A percentile compares a stretch with the other conserved stretches of the same genome.
phyloP scores from a whole-genome alignment of 139 green algal genomes.

The Edaphochlamys debaryana region DNA sequence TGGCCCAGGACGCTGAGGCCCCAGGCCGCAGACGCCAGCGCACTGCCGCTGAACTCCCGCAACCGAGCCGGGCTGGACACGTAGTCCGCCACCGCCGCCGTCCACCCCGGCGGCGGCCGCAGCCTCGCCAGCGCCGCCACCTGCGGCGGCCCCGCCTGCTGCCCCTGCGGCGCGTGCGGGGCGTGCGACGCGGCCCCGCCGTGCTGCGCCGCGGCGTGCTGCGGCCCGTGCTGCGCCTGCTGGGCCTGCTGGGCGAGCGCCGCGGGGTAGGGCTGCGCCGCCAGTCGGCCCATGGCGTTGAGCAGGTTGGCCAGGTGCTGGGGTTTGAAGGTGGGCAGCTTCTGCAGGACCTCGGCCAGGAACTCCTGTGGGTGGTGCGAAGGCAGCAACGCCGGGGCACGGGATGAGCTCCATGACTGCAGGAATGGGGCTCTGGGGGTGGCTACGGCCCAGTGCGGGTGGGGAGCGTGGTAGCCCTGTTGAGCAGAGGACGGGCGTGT shows the following conservation, averaged over 20 bases:
- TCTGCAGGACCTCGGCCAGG: constrained; percentile 46
- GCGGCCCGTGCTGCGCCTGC: too few relatives aligned
- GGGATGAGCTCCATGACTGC: background rate
- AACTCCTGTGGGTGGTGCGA: constrained; percentile 37
- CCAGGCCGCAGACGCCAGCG: constrained; percentile 23
- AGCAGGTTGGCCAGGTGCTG: constrained; percentile 48
- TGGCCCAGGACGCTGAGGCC: constrained; percentile 26
- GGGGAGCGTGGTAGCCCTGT: too few relatives aligned
- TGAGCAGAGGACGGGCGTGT: too few relatives aligned
- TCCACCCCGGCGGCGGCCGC: constrained; percentile 27
- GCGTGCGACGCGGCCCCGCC: background rate
- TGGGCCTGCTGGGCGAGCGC: too few relatives aligned
- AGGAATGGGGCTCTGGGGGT: background rate
- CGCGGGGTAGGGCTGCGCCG: background rate
- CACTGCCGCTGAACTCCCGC: constrained; percentile 17
- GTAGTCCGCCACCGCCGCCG: constrained; percentile 9
- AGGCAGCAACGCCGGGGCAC: too few relatives aligned
- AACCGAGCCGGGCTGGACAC: background rate
- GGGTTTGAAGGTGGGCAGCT: constrained; percentile 47
- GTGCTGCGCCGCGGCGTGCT: background rate
- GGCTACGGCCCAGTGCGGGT: too few relatives aligned
- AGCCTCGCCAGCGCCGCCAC: background rate
- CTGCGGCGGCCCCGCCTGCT: background rate
- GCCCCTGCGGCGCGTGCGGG: too few relatives aligned
- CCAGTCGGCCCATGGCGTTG: constrained; percentile 37